Evolutionary conservation across 495 filamentous ascomycete species (phyloP), one percentile per base, ranked within the genome.

Genomic region (Apiosordaria backusii): DNA sequence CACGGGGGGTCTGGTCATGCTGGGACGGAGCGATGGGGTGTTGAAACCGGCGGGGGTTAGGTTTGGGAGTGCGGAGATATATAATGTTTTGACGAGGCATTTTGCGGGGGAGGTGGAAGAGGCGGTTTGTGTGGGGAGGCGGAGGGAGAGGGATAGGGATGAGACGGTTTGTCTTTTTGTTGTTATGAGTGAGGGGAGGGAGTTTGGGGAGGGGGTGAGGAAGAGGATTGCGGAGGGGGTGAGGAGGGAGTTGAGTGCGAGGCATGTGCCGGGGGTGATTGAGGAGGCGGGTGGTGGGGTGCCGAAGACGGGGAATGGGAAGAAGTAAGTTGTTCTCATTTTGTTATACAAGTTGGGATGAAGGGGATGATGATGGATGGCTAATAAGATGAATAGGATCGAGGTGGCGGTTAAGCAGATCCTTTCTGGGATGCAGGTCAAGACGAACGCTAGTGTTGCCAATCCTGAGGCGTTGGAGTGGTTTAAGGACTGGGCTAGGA

Each of bases 361-460:
- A n/a, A n/a, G n/a, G n/a, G n/a, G n/a, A n/a, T n/a, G n/a, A n/a
- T n/a, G n/a, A n/a, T 63, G 23, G 18, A 25, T 10, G 26, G 53
- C 26, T 64, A 45, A 57, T 50, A n/a, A 19, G 26, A 40, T 3
- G 1, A 21, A 18, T 58, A 86, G 85, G 80, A 91, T 97, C 50
- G 93, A 97, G 73, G 90, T 93, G 40, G 90, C 92, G 2, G 92
- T 96, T 25, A 97, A 97, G 79, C 92, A 96, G 80, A 97, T 97
- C 52, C 75, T 97, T n/a, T 93, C 89, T 40, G 93, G 93, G 7
- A 83, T 91, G 72, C 87, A 90, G 61, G 88, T 96, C 63, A 93
- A 91, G 79, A 92, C 91, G 13, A 89, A 89, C 35, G 90, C 93
- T 0, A 93, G 90, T 67, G 92, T 97, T 52, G 91, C 90, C 3